phyloP scores from a whole-genome alignment of 129 eudicot genomes.

The Cynara cardunculus region DNA sequence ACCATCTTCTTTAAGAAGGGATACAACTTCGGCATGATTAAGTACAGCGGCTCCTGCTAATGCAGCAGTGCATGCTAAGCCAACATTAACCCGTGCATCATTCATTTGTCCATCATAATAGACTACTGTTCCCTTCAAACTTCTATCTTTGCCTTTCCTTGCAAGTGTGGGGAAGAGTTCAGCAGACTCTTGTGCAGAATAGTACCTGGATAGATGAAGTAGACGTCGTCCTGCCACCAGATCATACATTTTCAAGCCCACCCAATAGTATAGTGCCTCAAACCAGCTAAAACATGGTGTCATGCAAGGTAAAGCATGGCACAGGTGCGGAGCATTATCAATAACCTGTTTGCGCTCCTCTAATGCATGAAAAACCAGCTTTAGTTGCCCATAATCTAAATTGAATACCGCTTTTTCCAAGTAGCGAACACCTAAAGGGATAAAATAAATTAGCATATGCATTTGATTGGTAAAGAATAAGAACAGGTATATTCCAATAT shows the following conservation, averaged over 20 bases:
- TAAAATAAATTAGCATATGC: neutral
- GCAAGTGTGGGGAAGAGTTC: conserved; percentile 93
- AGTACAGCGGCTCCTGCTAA: conserved; percentile 97
- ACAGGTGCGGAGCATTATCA: conserved; percentile 91
- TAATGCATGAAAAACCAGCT: conserved; percentile 90
- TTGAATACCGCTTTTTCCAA: conserved; percentile 95
- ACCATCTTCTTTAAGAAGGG: conserved; percentile 63
- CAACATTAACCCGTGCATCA: conserved; percentile 88
- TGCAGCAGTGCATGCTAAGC: conserved; percentile 90
- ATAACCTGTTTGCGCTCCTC: conserved; percentile 93
- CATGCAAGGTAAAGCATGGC: conserved; percentile 95
- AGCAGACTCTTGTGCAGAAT: conserved; percentile 78
- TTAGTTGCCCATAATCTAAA: conserved; percentile 89
- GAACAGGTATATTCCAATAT: neutral
- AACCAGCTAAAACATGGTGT: conserved; percentile 97
- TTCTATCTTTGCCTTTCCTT: conserved; percentile 61
- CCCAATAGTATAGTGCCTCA: conserved; percentile 85
- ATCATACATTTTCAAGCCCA: conserved; percentile 85
- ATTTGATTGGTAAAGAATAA: neutral
- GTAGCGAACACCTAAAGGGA: conserved; percentile 77
- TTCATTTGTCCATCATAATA: conserved; percentile 98
- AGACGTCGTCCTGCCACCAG: conserved; percentile 79
- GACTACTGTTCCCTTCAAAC: conserved; percentile 86
- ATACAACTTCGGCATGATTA: conserved; percentile 87
- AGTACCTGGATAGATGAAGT: conserved; percentile 84